phyloP scores from a whole-genome alignment of 805 yeast genomes.

The Wickerhamiella occidentalis region DNA sequence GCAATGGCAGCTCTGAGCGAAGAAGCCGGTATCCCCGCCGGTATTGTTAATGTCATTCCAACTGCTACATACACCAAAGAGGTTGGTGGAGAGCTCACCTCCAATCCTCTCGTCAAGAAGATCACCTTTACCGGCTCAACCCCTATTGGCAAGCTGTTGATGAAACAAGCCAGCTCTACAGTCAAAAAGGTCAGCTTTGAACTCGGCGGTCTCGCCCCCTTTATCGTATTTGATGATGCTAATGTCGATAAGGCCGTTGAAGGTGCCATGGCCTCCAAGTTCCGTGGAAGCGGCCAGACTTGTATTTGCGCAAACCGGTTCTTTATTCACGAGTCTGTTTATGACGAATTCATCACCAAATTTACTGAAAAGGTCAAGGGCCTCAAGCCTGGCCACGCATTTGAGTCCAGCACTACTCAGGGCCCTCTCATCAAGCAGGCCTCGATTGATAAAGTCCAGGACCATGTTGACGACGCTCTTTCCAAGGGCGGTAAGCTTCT shows the following conservation, averaged over 20 bases:
- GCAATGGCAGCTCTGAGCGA: slow-evolving; percentile 50
- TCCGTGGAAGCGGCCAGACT: slow-evolving; percentile 70
- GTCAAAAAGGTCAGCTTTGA: slow-evolving; percentile 63
- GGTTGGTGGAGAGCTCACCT: slow-evolving; percentile 48
- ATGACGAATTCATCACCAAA: slow-evolving; percentile 45
- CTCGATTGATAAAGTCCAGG: slow-evolving; percentile 48
- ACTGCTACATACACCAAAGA: slow-evolving; percentile 29
- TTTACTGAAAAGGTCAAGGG: slow-evolving; percentile 37
- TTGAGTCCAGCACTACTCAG: slow-evolving; percentile 47
- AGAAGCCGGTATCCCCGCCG: slow-evolving; percentile 61
- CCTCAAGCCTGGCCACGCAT: slow-evolving; percentile 51
- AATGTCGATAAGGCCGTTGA: slow-evolving; percentile 52
- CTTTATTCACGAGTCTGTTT: slow-evolving; percentile 51
- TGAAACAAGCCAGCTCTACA: slow-evolving; percentile 46
- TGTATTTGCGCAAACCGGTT: slow-evolving; percentile 71
- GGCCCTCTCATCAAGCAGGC: slow-evolving; percentile 62
- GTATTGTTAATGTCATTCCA: slow-evolving; percentile 50
- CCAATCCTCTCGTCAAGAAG: slow-evolving; percentile 45
- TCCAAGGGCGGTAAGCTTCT: slow-evolving; percentile 52
- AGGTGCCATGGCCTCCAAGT: slow-evolving; percentile 55
- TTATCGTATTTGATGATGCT: slow-evolving; percentile 63
- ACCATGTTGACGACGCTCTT: slow-evolving; percentile 55
- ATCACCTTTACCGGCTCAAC: slow-evolving; percentile 74
- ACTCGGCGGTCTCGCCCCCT: slow-evolving; percentile 74
- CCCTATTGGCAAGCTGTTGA: slow-evolving; percentile 53